A percentile compares a stretch with the other conserved stretches of the same genome.
Conservation (phyloP, 73 alveolate species). For the Paramecium pentaurelia region DNA sequence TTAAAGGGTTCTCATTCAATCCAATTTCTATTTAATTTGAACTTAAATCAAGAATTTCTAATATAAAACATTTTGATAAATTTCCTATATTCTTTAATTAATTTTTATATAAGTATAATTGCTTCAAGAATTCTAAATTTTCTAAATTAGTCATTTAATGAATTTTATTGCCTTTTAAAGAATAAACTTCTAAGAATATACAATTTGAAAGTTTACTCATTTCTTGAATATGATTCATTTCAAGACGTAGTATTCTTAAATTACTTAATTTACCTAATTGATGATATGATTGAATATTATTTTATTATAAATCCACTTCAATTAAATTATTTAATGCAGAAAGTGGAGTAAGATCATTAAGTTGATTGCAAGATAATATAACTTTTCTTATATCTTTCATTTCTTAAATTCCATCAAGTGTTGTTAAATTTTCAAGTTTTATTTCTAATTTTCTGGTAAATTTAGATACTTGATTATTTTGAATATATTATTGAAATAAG, state of each 20-base stretch:
- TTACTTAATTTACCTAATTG: background rate
- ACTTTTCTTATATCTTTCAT: background rate
- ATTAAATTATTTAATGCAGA: background rate
- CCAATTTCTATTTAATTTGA: background rate
- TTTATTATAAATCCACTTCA: background rate
- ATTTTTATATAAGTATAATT: background rate
- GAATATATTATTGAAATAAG: background rate
- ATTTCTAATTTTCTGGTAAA: background rate
- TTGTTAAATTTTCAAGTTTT: background rate
- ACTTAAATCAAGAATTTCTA: conserved; percentile 11
- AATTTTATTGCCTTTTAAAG: background rate
- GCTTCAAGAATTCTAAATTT: background rate
- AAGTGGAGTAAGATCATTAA: background rate
- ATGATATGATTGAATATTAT: background rate
- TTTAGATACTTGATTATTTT: background rate
- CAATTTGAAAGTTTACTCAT: background rate
- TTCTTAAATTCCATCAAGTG: background rate
- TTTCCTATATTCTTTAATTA: background rate
- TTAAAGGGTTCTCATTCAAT: background rate
- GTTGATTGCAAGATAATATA: background rate
- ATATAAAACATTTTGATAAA: background rate
- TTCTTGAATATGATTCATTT: conserved; percentile 11
- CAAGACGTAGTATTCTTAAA: conserved; percentile 1
- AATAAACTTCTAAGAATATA: background rate
- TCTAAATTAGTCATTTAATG: background rate